A percentile compares a stretch with the other conserved stretches of the same genome.
phyloP scores from a whole-genome alignment of 2,329 filamentous ascomycete species.

The Colletotrichum sp. region DNA sequence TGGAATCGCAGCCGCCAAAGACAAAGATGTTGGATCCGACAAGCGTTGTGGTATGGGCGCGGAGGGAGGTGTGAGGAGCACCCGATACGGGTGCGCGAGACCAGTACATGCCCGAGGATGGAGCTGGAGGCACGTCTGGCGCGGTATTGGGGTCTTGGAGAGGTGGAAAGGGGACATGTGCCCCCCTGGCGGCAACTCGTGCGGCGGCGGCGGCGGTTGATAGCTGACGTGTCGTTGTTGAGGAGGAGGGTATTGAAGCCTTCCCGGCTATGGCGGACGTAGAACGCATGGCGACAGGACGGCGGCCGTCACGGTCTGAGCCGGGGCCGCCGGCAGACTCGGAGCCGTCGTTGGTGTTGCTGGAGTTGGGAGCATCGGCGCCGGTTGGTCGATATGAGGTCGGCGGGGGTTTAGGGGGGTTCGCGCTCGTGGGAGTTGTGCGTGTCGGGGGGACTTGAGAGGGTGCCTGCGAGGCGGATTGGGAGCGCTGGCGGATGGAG shows the following conservation, averaged over 20 bases:
- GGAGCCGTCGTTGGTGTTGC: slow-evolving; percentile 27
- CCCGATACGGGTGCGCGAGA: slow-evolving; percentile 70
- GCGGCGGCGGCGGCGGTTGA: background rate
- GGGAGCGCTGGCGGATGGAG: slow-evolving; percentile 59
- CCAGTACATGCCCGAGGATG: slow-evolving; percentile 77
- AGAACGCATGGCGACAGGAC: slow-evolving; percentile 53
- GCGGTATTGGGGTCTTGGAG: slow-evolving; percentile 61
- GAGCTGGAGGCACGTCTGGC: slow-evolving; percentile 65
- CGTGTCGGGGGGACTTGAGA: slow-evolving; percentile 25
- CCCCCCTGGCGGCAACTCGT: slow-evolving; percentile 36
- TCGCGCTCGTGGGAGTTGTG: slow-evolving; percentile 21
- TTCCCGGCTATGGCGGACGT: slow-evolving; percentile 55
- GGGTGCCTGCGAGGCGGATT: slow-evolving; percentile 47
- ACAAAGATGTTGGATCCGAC: slow-evolving; percentile 71
- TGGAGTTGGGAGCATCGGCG: slow-evolving; percentile 22
- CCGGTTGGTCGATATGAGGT: slow-evolving; percentile 13
- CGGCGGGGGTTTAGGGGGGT: slow-evolving; percentile 20
- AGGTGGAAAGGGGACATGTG: slow-evolving; percentile 59
- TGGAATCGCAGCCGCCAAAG: slow-evolving; percentile 72
- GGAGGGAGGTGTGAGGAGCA: slow-evolving; percentile 62
- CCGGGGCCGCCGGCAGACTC: slow-evolving; percentile 27
- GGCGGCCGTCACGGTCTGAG: slow-evolving; percentile 33
- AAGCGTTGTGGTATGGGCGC: slow-evolving; percentile 71
- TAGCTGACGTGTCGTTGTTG: slow-evolving; percentile 7
- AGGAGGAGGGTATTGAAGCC: slow-evolving; percentile 21